These are phyloP conservation scores for Tricholoma saponaceum DNA, from an alignment of 768 basidiomycete genomes.

Conservation along the genomic window DNA sequence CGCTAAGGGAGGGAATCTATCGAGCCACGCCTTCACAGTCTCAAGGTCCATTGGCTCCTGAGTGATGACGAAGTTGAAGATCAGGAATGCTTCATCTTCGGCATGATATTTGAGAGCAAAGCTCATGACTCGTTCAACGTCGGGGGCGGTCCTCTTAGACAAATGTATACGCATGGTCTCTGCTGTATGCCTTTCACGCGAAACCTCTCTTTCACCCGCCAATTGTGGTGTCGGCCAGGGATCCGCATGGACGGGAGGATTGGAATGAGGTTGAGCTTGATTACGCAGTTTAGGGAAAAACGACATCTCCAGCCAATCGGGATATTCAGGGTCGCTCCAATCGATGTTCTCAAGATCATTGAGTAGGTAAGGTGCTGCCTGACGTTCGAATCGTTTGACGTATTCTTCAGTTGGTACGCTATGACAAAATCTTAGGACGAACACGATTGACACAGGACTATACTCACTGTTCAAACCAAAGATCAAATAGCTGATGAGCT, in stretches of 20 bases:
- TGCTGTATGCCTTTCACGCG: slow-evolving; percentile 17
- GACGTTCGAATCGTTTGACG: slow-evolving; percentile 43
- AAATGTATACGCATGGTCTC: slow-evolving; percentile 24
- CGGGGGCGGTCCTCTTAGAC: slow-evolving; percentile 18
- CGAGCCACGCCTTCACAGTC: slow-evolving; percentile 39
- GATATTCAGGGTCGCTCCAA: slow-evolving; percentile 29
- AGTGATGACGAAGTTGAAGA: slow-evolving; percentile 39
- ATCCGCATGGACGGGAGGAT: slow-evolving; percentile 9
- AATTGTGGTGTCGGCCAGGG: neutral
- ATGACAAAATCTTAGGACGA: neutral
- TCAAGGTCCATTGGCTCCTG: slow-evolving; percentile 23
- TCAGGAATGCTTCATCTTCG: slow-evolving; percentile 50
- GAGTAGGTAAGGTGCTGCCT: slow-evolving; percentile 35
- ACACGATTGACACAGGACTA: neutral
- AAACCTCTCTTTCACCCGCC: neutral
- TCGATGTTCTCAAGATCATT: slow-evolving; percentile 37
- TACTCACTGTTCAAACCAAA: slow-evolving; percentile 64
- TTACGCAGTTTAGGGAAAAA: slow-evolving; percentile 22
- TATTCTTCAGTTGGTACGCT: slow-evolving; percentile 47
- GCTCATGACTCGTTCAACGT: slow-evolving; percentile 32
- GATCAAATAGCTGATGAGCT: slow-evolving; percentile 63
- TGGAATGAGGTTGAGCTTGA: slow-evolving; percentile 9
- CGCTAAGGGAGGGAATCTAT: slow-evolving; percentile 47
- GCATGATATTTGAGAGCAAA: slow-evolving; percentile 47
- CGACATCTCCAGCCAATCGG: slow-evolving; percentile 22